A percentile compares a stretch with the other conserved stretches of the same genome.
phyloP scores from a whole-genome alignment of 257 asterid species.

The Rubia yunnanensis region DNA sequence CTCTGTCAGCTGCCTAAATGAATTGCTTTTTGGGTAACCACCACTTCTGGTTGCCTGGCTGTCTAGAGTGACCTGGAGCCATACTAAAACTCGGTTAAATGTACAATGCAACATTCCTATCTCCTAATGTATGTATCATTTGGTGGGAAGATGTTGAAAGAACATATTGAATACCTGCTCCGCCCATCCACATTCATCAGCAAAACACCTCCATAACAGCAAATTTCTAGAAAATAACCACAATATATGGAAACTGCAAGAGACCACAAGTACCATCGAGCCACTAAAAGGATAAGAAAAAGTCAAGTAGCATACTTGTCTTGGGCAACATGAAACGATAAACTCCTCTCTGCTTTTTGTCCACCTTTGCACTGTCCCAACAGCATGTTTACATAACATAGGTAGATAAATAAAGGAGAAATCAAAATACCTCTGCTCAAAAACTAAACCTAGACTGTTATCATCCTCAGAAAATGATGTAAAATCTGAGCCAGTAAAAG shows the following conservation, averaged over 20 bases:
- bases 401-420: background rate
- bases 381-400: background rate
- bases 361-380: conserved; percentile 15
- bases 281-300: background rate
- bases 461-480: background rate
- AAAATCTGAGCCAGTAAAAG: background rate
- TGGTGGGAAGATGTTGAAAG: background rate
- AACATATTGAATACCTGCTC: conserved; percentile 15
- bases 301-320: conserved; percentile 7
- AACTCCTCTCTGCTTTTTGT: conserved; percentile 11
- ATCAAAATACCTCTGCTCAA: background rate
- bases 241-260: background rate
- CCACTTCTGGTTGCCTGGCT: background rate
- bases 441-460: background rate
- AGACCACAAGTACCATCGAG: background rate
- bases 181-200: conserved; percentile 17
- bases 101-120: background rate
- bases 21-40: conserved; percentile 2
- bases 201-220: conserved; percentile 19
- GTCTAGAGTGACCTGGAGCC: conserved; percentile 10
- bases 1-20: conserved; percentile 7
- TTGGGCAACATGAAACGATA: conserved; percentile 15
- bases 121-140: background rate
- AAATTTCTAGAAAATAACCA: conserved; percentile 2
- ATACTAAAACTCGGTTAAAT: background rate